These are phyloP conservation scores for Saksenaea oblongispora DNA, from an alignment of 371 early-diverging fungal species.

Conservation along the genomic window DNA sequence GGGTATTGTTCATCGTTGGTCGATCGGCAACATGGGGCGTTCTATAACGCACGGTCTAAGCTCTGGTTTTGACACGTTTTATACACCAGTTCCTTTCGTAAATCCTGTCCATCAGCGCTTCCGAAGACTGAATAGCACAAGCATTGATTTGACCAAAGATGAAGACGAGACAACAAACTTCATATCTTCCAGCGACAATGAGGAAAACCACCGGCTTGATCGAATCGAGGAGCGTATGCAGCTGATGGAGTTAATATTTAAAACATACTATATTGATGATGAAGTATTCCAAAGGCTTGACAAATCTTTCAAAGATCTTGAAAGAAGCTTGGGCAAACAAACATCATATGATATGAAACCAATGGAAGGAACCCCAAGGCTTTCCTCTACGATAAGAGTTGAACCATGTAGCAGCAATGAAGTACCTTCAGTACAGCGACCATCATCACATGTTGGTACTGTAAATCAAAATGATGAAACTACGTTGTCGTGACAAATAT, in stretches of 20 bases:
- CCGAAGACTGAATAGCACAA: neutral
- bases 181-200: no score
- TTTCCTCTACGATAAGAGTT: no score
- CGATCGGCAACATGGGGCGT: neutral
- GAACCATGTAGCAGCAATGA: no score
- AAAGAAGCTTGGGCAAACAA: no score
- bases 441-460: no score
- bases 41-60: neutral
- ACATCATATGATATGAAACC: no score
- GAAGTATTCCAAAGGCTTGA: slow-evolving; percentile 6
- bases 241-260: slow-evolving; percentile 8
- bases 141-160: neutral
- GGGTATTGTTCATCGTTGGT: neutral
- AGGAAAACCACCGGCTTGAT: neutral
- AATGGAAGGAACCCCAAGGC: no score
- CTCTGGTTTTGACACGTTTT: neutral
- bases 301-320: no score
- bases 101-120: neutral
- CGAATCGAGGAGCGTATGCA: neutral
- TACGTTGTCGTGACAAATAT: no score
- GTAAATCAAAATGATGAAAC: no score
- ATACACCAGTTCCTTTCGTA: neutral
- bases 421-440: no score
- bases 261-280: slow-evolving; percentile 11
- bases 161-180: no score